Percentiles rank a stretch among this genome's conserved stretches.
These are phyloP conservation scores for Phytophthora palmivora DNA, from an alignment of 352 stramenopile species.

Conservation along the genomic window DNA sequence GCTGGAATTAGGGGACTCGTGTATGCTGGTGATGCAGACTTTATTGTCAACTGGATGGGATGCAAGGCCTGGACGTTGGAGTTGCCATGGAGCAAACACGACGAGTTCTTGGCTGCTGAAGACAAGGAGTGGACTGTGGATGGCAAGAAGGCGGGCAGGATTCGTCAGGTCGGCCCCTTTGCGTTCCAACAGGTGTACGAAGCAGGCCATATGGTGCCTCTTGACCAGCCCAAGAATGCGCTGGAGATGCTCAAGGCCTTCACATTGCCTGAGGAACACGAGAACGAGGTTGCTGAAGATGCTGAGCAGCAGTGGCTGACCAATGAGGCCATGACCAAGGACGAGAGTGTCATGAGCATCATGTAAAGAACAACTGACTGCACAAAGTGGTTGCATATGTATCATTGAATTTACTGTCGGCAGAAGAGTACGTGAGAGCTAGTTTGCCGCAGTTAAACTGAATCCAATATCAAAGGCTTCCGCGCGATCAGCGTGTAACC, in stretches of 20 bases:
- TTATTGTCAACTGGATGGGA: slow-evolving; percentile 98
- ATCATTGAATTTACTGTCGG: slow-evolving; percentile 24
- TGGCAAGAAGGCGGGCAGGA: slow-evolving; percentile 64
- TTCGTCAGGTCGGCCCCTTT: slow-evolving; percentile 73
- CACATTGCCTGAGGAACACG: slow-evolving; percentile 50
- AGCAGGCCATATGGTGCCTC: slow-evolving; percentile 96
- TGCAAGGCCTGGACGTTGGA: slow-evolving; percentile 96
- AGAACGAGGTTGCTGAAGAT: slow-evolving; percentile 27
- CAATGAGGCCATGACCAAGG: slow-evolving; percentile 36
- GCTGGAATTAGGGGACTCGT: slow-evolving; percentile 92
- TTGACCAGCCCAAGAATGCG: slow-evolving; percentile 94
- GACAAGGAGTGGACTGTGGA: slow-evolving; percentile 74
- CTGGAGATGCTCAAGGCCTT: slow-evolving; percentile 96
- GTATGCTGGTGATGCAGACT: slow-evolving; percentile 97
- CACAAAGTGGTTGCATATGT: slow-evolving; percentile 15
- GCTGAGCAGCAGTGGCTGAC: slow-evolving; percentile 32
- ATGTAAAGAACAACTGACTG: slow-evolving; percentile 33
- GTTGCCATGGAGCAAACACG: slow-evolving; percentile 91
- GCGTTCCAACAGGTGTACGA: slow-evolving; percentile 96
- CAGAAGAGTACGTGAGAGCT: slow-evolving; percentile 1
- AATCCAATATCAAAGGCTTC: slow-evolving; percentile 40
- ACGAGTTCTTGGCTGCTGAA: slow-evolving; percentile 52
- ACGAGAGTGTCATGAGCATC: slow-evolving; percentile 50
- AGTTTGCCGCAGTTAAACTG: slow-evolving; percentile 17
- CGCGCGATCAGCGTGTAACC: slow-evolving; percentile 63